Conservation (phyloP, 2,329 filamentous ascomycete genomes). For the Aspergillus tubingensis region DNA sequence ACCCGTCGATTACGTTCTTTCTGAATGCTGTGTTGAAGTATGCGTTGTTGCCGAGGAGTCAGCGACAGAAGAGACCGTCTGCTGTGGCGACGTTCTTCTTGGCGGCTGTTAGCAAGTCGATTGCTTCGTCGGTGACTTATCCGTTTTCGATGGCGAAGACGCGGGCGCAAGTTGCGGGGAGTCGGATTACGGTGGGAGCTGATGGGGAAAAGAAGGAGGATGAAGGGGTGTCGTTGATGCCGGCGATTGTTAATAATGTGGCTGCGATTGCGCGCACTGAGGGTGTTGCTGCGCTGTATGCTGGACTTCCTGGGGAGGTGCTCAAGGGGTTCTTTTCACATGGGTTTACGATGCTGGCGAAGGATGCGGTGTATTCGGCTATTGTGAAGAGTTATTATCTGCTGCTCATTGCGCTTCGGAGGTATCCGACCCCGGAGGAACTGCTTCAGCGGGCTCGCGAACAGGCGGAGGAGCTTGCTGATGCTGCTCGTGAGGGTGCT, state of each 20-base stretch:
- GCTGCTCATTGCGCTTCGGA: constrained; percentile 53
- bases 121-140: constrained; percentile 76
- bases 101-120: constrained; percentile 76
- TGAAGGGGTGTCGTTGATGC: constrained; percentile 23
- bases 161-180: constrained; percentile 62
- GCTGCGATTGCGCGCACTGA: constrained; percentile 61
- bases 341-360: constrained; percentile 83
- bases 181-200: constrained; percentile 20
- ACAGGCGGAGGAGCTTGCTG: constrained; percentile 44
- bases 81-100: constrained; percentile 62
- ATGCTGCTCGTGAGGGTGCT: constrained; percentile 43
- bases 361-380: constrained; percentile 72
- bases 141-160: constrained; percentile 86
- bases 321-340: constrained; percentile 83
- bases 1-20: constrained; percentile 84
- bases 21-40: constrained; percentile 72
- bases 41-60: constrained; percentile 56
- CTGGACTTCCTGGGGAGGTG: constrained; percentile 74
- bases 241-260: constrained; percentile 66
- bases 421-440: constrained; percentile 47
- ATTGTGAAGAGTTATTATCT: constrained; percentile 73
- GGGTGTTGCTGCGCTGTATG: constrained; percentile 70
- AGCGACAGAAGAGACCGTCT: constrained; percentile 55
- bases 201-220: constrained; percentile 25
- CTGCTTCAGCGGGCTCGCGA: constrained; percentile 42